Base-by-base conservation (phyloP, 2,329 filamentous ascomycete genomes). In the Aspergillus calidoustus region DNA sequence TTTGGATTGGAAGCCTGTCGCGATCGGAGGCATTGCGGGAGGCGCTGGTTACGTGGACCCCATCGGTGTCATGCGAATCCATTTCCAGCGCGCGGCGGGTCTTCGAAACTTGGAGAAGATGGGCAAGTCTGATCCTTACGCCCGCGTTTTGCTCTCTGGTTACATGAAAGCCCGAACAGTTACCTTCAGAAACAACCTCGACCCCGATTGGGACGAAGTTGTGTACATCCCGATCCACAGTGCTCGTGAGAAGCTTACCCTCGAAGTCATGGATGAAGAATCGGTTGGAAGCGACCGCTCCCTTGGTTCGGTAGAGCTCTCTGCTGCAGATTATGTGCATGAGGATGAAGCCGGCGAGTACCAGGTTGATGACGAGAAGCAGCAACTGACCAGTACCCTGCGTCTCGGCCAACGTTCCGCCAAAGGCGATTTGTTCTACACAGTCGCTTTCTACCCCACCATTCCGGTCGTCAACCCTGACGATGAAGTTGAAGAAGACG, bases 191-290 rank as follows among this genome's bases (percentile, higher is more conserved):
- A 99, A 97, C 79, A 96, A 97, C 64, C 87, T 99, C 61, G 92
- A 96, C 74, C 95, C 95, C 2, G 91, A 95, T 57, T 99, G 91
- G 89, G 93, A 99, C 71, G 95, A 99, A 78, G 89, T 99, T 25
- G 86, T 97, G 23, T 99, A 99, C 73, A 85, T 99, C 0, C 94
- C 96, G 1, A 86, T 99, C 60, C 94, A 97, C 75, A 93, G 89
- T 7, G 71, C 86, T 15, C 89, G 92, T 34, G 95, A 99, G 75
- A 92, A 91, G 72, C 82, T 99, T 31, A 88, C 89, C 1, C 80
- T 99, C 19, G 95, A 99, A 76, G 93, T 98, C 66, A 97, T 99
- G 94, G 95, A 99, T 71, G 88, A 95, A 64, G 95, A 99, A 78
- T 93, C 89, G 69, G 84, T 98, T 72, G 92, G 92, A 70, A 95